A percentile compares a stretch with the other conserved stretches of the same genome.
phyloP scores from a whole-genome alignment of 768 basidiomycete genomes.

The Naganishia randhawae region DNA sequence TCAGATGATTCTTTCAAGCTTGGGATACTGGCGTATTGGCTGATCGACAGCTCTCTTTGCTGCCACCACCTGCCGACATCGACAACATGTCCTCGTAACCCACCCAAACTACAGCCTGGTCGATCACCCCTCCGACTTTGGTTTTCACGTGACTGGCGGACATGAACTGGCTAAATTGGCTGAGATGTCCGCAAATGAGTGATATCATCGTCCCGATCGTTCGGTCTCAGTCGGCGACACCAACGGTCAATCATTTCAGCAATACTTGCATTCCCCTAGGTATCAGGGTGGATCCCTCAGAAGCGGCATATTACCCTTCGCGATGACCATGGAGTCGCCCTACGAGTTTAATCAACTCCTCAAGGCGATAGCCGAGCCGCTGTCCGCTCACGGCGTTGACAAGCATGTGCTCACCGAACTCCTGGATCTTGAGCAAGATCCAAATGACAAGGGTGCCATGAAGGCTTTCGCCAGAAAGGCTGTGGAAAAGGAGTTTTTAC shows the following conservation, averaged over 20 bases:
- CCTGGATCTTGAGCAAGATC: constrained; percentile 9
- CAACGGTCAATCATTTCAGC: not conserved
- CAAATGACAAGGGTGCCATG: not conserved
- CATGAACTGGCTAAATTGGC: constrained; percentile 7
- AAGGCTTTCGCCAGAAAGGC: constrained; percentile 48
- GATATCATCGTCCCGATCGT: not conserved
- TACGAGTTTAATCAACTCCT: constrained; percentile 11
- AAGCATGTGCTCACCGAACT: constrained; percentile 14
- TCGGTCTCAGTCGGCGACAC: not conserved
- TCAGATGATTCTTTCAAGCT: not conserved
- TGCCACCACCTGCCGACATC: too few species aligned
- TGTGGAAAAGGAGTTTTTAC: constrained; percentile 70
- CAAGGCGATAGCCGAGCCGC: constrained; percentile 11
- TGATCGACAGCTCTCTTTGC: not conserved
- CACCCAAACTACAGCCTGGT: not conserved
- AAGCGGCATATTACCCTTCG: not conserved
- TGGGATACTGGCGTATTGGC: not conserved
- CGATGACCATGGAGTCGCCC: not conserved
- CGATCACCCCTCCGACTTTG: not conserved
- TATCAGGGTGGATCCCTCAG: not conserved
- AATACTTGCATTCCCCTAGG: not conserved
- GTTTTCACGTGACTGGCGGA: constrained; percentile 4
- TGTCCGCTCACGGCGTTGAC: constrained; percentile 10
- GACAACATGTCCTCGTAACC: too few species aligned
- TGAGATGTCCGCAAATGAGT: not conserved